Evolutionary conservation across 257 asterid genomes (phyloP).

Genomic region (Mitragyna speciosa): DNA sequence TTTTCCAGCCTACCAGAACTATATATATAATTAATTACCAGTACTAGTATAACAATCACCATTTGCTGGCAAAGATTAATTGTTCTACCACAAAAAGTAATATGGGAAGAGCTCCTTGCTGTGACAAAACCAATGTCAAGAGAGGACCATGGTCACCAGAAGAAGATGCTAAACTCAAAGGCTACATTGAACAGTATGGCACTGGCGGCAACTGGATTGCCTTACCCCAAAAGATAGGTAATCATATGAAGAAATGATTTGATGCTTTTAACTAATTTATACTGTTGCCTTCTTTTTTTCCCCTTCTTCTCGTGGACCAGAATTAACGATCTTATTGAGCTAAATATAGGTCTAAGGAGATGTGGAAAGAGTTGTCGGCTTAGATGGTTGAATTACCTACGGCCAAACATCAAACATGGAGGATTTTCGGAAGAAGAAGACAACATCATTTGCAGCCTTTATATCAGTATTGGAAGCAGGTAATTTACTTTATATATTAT

Average conservation of each 20-base stretch:
- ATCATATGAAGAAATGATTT: neutral
- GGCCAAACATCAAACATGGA: slow-evolving; percentile 49
- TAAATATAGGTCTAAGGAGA: slow-evolving; percentile 36
- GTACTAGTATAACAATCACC: neutral
- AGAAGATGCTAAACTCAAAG: slow-evolving; percentile 43
- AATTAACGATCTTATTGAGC: neutral
- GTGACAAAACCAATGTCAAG: slow-evolving; percentile 46
- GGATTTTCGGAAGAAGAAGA: slow-evolving; percentile 49
- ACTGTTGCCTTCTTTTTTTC: neutral
- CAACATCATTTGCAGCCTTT: slow-evolving; percentile 40
- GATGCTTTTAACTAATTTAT: neutral
- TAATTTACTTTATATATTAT: neutral
- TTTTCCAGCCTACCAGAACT: neutral
- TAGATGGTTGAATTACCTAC: slow-evolving; percentile 47
- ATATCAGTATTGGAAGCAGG: slow-evolving; percentile 50
- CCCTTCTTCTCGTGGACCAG: neutral
- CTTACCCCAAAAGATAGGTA: slow-evolving; percentile 43
- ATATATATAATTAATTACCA: neutral
- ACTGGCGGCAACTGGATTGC: slow-evolving; percentile 49
- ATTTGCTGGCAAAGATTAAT: neutral
- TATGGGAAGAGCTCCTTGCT: slow-evolving; percentile 52
- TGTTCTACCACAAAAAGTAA: neutral
- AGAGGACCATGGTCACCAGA: slow-evolving; percentile 52
- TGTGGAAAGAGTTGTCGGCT: slow-evolving; percentile 53
- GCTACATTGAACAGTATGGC: slow-evolving; percentile 37